Conservation (phyloP, 352 stramenopile species). For the Phytophthora aleatoria region DNA sequence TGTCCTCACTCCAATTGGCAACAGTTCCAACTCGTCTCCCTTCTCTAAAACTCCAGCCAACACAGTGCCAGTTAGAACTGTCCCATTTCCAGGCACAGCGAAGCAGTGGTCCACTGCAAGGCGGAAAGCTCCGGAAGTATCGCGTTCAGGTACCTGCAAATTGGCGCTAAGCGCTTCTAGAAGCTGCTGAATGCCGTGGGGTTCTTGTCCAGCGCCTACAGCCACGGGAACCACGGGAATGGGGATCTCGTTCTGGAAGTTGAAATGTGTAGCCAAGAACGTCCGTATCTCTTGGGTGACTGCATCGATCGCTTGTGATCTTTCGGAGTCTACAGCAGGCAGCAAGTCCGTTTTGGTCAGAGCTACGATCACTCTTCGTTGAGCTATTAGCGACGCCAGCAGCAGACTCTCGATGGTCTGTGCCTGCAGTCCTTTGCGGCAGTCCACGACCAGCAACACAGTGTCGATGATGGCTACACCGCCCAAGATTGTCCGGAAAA, state of each 20-base stretch:
- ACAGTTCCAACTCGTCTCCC: slow-evolving; percentile 95
- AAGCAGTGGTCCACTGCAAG: slow-evolving; percentile 99
- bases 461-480: slow-evolving; percentile 99
- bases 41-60: slow-evolving; percentile 86
- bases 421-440: slow-evolving; percentile 97
- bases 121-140: slow-evolving; percentile 77
- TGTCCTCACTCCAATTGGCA: slow-evolving; percentile 75
- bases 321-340: slow-evolving; percentile 23
- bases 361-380: slow-evolving; percentile 90
- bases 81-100: slow-evolving; percentile 96
- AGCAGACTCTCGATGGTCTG: slow-evolving; percentile 99
- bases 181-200: slow-evolving; percentile 63
- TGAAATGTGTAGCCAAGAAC: slow-evolving; percentile 37
- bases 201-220: slow-evolving; percentile 36
- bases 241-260: slow-evolving; percentile 2
- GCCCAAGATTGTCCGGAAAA: slow-evolving; percentile 99
- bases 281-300: slow-evolving; percentile 71
- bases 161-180: slow-evolving; percentile 37
- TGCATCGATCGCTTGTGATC: slow-evolving; percentile 53
- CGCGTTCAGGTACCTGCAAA: slow-evolving; percentile 48
- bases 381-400: slow-evolving; percentile 92
- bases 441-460: slow-evolving; percentile 97
- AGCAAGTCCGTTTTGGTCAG: slow-evolving; percentile 99
- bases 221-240: slow-evolving; percentile 89
- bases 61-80: slow-evolving; percentile 96